Conservation (phyloP, 345 rosid genomes). For the Clausena lansium region DNA sequence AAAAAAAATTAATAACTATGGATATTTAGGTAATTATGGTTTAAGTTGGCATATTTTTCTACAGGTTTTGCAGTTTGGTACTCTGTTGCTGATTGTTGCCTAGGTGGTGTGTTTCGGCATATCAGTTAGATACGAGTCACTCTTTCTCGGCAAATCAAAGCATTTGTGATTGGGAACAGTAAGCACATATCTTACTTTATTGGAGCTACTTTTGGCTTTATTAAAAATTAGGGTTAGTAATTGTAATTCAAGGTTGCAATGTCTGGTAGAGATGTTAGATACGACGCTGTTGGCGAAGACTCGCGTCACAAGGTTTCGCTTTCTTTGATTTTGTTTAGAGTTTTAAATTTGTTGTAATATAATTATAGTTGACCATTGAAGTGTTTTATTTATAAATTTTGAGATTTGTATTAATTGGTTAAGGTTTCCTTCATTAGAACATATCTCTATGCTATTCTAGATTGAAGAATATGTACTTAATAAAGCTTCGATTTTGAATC, state of each 20-base stretch:
- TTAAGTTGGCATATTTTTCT: neutral
- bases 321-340: neutral
- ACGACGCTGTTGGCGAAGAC: constrained; percentile 8
- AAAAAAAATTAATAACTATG: neutral
- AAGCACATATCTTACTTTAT: neutral
- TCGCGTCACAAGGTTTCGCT: constrained; percentile 7
- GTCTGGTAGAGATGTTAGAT: constrained; percentile 6
- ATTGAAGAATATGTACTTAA: neutral
- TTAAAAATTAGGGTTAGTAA: constrained; percentile 7
- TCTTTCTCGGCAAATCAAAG: neutral
- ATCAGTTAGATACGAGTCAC: neutral
- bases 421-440: neutral
- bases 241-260: constrained; percentile 4
- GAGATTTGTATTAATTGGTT: neutral
- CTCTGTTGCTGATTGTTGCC: neutral
- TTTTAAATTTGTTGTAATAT: neutral
- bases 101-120: neutral
- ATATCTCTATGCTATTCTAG: neutral
- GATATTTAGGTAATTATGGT: neutral
- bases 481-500: neutral
- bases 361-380: neutral
- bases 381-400: neutral
- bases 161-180: neutral
- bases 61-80: neutral
- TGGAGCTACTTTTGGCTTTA: too few species aligned